A percentile compares a stretch with the other conserved stretches of the same genome.
Conservation (phyloP, 164 flowering plant genomes). For the Chloranthus sessilifolius region DNA sequence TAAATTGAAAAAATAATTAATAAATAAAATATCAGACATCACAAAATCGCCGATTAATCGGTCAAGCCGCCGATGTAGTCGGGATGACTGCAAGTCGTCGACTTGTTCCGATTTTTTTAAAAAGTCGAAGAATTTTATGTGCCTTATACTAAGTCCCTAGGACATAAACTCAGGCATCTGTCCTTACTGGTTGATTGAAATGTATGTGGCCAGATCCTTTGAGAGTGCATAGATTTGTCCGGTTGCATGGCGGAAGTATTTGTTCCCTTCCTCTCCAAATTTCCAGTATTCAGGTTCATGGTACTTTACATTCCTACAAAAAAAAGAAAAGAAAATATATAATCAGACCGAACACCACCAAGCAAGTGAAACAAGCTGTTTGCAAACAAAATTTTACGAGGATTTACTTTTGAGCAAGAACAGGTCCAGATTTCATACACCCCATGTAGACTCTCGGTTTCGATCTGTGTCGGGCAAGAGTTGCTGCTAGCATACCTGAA, state of each 20-base stretch:
- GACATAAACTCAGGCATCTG: background rate
- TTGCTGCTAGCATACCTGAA: constrained; percentile 77
- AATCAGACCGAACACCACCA: constrained; percentile 5
- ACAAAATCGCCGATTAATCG: too few species aligned
- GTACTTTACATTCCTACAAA: constrained; percentile 65
- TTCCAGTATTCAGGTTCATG: constrained; percentile 93
- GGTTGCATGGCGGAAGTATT: constrained; percentile 89
- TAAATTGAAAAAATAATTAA: background rate
- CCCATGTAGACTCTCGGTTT: constrained; percentile 90
- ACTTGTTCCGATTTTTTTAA: too few species aligned
- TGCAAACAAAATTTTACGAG: background rate
- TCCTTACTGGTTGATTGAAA: constrained; percentile 79
- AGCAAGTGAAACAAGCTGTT: background rate
- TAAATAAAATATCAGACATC: background rate
- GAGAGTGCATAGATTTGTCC: constrained; percentile 91
- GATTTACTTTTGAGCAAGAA: constrained; percentile 73
- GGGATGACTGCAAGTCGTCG: too few species aligned
- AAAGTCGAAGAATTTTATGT: background rate
- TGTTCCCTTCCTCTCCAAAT: constrained; percentile 90
- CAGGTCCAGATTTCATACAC: constrained; percentile 98
- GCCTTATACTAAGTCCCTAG: background rate
- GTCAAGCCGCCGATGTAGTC: too few species aligned
- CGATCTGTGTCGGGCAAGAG: constrained; percentile 75
- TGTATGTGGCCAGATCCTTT: constrained; percentile 79
- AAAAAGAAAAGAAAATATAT: background rate